Evolutionary conservation across 305 asterid species (phyloP).

Genomic region (Caryopteris hybrid): DNA sequence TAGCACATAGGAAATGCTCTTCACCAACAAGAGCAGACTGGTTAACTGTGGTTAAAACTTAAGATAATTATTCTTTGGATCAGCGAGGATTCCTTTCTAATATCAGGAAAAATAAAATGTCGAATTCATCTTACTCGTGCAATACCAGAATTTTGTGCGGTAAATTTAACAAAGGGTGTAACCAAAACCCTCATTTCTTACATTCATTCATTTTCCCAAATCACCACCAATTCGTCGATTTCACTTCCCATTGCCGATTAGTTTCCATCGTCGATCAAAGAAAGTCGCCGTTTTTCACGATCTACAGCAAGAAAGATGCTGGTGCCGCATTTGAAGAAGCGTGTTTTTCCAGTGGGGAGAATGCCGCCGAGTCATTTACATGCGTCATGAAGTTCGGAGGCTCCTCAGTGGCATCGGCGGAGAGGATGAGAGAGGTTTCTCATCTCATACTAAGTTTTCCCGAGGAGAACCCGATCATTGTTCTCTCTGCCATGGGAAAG

Average conservation of each 20-base stretch:
- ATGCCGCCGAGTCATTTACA: conserved; percentile 34
- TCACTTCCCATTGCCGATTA: conserved; percentile 9
- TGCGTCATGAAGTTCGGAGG: conserved; percentile 99
- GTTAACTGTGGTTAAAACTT: too few species aligned
- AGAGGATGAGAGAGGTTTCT: conserved; percentile 82
- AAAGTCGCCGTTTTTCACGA: not conserved
- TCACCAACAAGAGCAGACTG: too few species aligned
- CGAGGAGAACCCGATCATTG: conserved; percentile 81
- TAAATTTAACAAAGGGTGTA: not conserved
- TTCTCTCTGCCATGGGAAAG: conserved; percentile 99
- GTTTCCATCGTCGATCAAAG: conserved; percentile 6
- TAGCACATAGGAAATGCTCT: too few species aligned
- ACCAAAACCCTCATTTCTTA: conserved; percentile 1
- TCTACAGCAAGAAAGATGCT: conserved; percentile 1
- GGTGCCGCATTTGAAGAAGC: conserved; percentile 15
- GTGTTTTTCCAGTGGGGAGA: conserved; percentile 5
- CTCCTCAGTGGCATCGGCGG: conserved; percentile 84
- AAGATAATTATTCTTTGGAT: too few species aligned
- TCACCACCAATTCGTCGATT: conserved; percentile 19
- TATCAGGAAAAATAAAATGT: conserved; percentile 4
- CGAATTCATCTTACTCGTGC: conserved; percentile 15
- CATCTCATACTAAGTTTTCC: conserved; percentile 82
- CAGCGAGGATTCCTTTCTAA: not conserved
- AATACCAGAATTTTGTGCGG: not conserved
- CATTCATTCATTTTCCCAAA: not conserved